Evolutionary conservation across 768 basidiomycete species (phyloP), one percentile per base, ranked within the genome.

Genomic region (Neoboletus subvelutipes): DNA sequence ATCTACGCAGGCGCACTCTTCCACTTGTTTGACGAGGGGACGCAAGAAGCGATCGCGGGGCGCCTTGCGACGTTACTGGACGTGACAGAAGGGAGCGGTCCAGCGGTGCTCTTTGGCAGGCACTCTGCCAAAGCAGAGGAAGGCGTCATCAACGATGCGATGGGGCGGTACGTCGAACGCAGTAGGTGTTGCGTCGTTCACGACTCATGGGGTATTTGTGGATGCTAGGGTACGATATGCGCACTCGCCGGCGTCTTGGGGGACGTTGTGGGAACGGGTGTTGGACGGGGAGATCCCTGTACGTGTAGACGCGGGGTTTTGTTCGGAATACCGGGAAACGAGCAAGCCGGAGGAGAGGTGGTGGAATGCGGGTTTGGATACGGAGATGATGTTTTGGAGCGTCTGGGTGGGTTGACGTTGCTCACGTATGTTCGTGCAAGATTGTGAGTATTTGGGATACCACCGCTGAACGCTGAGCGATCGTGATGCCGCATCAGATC

Each of bases 231-330:
- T 12, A 18, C 42, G 55, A 46, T 56, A 57, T 24, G 58, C 55
- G 5, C 58, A 59, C 29, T 56, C 58, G 22, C 58, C 40, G 12
- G 28, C 31, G 2, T 59, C 58, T 10, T 57, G 58, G 55, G 13
- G 5, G 3, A 36, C 13, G 46, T 33, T 59, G 40, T 57, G 50
- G 55, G 28, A 52, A 39, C 45, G 50, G 15, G 45, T 57, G 9
- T 20, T 43, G 2, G 56, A n/a, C 3, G 46, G 20, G 7, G 39
- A 58, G 22, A 17, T 28, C 3, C 10, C 51, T 31, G 42, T 55
- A n/a, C 52, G 26, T 31, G 48, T 58, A 5, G 33, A 55, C 3
- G 22, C 54, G 6, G 5, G 4, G 3, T 46, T 50, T 7, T 17
- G 43, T 28, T 11, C 15, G 26, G 20, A 17, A 36, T 3, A 9